A percentile compares a stretch with the other conserved stretches of the same genome.
Evolutionary conservation across 352 stramenopile species (phyloP).

Genomic region (Globisporangium abappressorium): DNA sequence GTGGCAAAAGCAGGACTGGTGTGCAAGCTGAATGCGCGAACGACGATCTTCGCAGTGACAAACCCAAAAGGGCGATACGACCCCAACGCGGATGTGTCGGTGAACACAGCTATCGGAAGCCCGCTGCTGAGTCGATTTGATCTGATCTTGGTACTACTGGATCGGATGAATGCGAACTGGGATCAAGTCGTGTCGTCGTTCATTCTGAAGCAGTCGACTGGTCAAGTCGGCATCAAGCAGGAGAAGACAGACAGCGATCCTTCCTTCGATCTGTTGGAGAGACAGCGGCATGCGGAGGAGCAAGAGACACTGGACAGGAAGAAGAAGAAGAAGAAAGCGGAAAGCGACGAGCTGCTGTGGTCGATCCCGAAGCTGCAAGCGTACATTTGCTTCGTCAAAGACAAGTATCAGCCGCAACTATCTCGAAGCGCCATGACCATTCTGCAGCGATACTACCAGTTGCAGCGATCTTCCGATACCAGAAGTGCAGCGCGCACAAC

Average conservation of each 20-base stretch:
- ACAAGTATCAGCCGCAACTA: slow-evolving; percentile 84
- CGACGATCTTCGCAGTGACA: slow-evolving; percentile 95
- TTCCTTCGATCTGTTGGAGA: slow-evolving; percentile 16
- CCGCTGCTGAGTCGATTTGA: slow-evolving; percentile 98
- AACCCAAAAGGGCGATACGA: slow-evolving; percentile 92
- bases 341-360: slow-evolving; percentile 46
- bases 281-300: not conserved
- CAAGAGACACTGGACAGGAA: slow-evolving; percentile 12
- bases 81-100: slow-evolving; percentile 82
- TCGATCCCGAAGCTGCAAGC: slow-evolving; percentile 88
- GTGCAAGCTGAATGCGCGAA: slow-evolving; percentile 94
- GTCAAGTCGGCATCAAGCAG: slow-evolving; percentile 23
- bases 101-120: slow-evolving; percentile 95
- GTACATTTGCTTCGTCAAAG: slow-evolving; percentile 92
- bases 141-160: slow-evolving; percentile 94
- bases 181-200: slow-evolving; percentile 94
- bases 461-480: slow-evolving; percentile 62
- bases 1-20: slow-evolving; percentile 98
- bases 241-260: slow-evolving; percentile 25
- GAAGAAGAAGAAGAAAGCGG: slow-evolving; percentile 13
- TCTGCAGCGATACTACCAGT: slow-evolving; percentile 91
- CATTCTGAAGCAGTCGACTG: slow-evolving; percentile 88
- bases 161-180: slow-evolving; percentile 84
- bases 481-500: slow-evolving; percentile 82
- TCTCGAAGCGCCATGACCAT: slow-evolving; percentile 79